phyloP scores from a whole-genome alignment of 2,329 filamentous ascomycete species.

The Penicillium sp. region DNA sequence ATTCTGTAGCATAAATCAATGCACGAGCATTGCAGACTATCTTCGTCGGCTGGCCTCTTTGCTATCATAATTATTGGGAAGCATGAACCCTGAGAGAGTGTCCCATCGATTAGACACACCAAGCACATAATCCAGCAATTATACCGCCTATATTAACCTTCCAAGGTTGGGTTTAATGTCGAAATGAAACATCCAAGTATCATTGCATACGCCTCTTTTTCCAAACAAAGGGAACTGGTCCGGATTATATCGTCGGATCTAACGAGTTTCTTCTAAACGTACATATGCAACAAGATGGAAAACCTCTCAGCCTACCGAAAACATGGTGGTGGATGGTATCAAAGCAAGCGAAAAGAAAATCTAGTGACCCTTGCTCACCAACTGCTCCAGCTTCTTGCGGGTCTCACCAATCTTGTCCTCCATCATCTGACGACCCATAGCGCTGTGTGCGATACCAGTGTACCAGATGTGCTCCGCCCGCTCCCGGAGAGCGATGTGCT shows the following conservation, averaged over 20 bases:
- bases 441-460: conserved; percentile 73
- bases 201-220: conserved; percentile 4
- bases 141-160: background rate
- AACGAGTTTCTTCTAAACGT: conserved; percentile 29
- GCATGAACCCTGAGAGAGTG: background rate
- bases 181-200: background rate
- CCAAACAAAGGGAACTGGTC: conserved; percentile 24
- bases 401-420: conserved; percentile 77
- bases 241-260: conserved; percentile 29
- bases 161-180: background rate
- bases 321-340: conserved; percentile 8
- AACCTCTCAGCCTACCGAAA: conserved; percentile 12
- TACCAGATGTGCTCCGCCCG: conserved; percentile 68
- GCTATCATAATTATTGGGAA: background rate
- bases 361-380: conserved; percentile 89
- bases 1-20: background rate
- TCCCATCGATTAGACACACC: background rate
- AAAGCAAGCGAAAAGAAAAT: conserved; percentile 14
- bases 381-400: conserved; percentile 77
- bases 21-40: background rate
- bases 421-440: conserved; percentile 69
- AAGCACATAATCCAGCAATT: background rate
- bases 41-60: background rate
- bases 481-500: conserved; percentile 72
- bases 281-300: conserved; percentile 28